Evolutionary conservation across 495 filamentous ascomycete genomes (phyloP), one percentile per base, ranked within the genome.

Genomic region (Hamigera avellanea): DNA sequence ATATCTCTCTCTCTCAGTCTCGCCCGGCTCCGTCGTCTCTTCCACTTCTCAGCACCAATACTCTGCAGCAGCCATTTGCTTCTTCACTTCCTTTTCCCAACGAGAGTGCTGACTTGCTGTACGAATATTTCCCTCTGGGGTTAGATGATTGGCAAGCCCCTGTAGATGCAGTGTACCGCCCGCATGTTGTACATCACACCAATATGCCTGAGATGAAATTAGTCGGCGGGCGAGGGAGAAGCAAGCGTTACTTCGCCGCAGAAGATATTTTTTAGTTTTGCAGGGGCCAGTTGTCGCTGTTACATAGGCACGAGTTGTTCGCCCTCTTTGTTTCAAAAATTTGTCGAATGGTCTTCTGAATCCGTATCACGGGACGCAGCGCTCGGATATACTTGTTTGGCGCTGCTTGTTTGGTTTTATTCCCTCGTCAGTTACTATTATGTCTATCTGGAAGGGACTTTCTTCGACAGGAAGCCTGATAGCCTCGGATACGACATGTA

Each of bases 71-170:
- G 14, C 50, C 59, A 18, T 64, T 63, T 29, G 54, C 60, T 5
- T 62, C 62, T 6, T 56, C 55, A 14, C 44, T 53, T 45, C 67
- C 52, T 41, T 76, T 61, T 55, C 80, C 82, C 9, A 70, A 78
- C 34, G 86, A 89, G 45, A 77, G 76, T 40, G 76, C 76, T 7
- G 86, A 93, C 49, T 65, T 86, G 42, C 58, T 93, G 15, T 94
- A 94, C 48, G 86, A 94, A 53, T 93, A 94, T 52, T 93, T 94
- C 41, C 86, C 86, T 4, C 66, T 94, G 15, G 85, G 81, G 14
- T 56, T 89, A 43, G 84, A 93, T 57, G 86, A 94, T 43, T 93
- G 86, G 86, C 85, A 86, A 67, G 81, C 81, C 2, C 86, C 86
- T 3, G 86, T 93, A 8, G 86, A 94, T 54, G 86, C 86, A 6